phyloP scores from a whole-genome alignment of 139 green algal species.

The Pedinophyceae sp. region DNA sequence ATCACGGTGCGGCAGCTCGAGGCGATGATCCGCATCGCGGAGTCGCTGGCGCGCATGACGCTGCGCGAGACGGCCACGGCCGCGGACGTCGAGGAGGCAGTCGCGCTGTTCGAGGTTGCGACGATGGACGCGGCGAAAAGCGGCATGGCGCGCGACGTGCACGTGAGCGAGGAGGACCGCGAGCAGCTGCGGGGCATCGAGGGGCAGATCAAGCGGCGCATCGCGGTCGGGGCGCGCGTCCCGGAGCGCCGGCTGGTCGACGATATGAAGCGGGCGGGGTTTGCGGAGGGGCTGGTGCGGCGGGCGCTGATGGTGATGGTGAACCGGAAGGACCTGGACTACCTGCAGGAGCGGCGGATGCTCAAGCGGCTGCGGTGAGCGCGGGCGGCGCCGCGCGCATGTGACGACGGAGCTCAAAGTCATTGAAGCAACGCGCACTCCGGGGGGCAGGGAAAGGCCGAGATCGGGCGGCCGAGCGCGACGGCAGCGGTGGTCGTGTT shows the following conservation, averaged over 20 bases:
- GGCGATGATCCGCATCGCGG: conserved; percentile 80
- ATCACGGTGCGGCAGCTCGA: conserved; percentile 96
- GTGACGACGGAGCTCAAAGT: too few species aligned
- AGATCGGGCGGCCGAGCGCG: too few species aligned
- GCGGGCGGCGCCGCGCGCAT: too few species aligned
- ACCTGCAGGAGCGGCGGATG: conserved; percentile 16
- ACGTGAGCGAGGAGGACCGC: conserved; percentile 11
- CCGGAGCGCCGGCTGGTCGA: conserved; percentile 38
- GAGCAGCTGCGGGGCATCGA: conserved; percentile 46
- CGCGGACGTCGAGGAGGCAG: conserved; percentile 56
- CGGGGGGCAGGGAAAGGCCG: too few species aligned
- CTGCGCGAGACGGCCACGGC: conserved; percentile 45
- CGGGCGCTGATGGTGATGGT: conserved; percentile 12
- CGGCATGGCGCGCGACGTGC: conserved; percentile 9
- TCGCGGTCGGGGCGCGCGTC: conserved; percentile 50
- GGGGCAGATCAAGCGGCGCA: conserved; percentile 49
- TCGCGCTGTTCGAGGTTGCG: conserved; percentile 66
- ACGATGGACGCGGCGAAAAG: conserved; percentile 61
- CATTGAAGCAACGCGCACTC: too few species aligned
- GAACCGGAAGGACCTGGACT: conserved; percentile 13
- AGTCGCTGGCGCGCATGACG: conserved; percentile 84
- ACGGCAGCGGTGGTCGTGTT: too few species aligned
- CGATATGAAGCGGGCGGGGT: conserved; percentile 23
- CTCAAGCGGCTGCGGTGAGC: too few species aligned
- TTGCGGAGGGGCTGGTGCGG: conserved; percentile 5